phyloP scores from a whole-genome alignment of 1,284 basidiomycete genomes.

The Phylloboletellus chloephorus region DNA sequence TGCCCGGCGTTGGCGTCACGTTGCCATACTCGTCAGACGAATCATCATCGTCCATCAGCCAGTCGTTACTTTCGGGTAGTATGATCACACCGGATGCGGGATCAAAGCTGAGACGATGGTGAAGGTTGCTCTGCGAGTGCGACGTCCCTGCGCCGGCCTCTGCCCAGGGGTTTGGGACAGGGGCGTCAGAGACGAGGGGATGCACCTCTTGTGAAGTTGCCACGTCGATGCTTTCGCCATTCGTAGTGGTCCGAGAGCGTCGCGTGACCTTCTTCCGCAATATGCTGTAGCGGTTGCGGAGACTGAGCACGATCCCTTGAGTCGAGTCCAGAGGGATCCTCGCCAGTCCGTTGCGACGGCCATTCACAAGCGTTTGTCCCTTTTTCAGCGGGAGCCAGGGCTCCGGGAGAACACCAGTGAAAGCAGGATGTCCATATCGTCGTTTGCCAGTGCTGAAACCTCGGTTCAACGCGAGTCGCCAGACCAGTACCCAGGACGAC shows the following conservation, averaged over 20 bases:
- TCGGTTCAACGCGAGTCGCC: not conserved
- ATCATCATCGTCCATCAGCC: conserved; percentile 50
- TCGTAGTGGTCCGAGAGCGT: conserved; percentile 8
- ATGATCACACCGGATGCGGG: conserved; percentile 78
- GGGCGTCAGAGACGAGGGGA: conserved; percentile 16
- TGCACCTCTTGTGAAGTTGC: conserved; percentile 11
- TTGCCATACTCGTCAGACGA: conserved; percentile 31
- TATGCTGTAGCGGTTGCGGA: conserved; percentile 61
- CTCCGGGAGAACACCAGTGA: conserved; percentile 81
- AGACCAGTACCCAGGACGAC: conserved; percentile 20
- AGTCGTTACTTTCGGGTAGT: conserved; percentile 71
- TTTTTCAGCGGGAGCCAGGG: conserved; percentile 89
- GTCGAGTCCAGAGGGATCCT: conserved; percentile 38
- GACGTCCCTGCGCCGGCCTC: conserved; percentile 32
- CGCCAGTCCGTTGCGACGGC: conserved; percentile 32
- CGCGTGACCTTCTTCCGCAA: conserved; percentile 35
- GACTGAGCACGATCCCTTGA: conserved; percentile 68
- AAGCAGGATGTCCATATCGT: conserved; percentile 86
- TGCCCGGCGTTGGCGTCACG: conserved; percentile 18
- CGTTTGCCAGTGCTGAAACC: conserved; percentile 70
- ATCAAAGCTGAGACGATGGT: conserved; percentile 70
- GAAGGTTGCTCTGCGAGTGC: conserved; percentile 27
- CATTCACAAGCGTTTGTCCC: conserved; percentile 63
- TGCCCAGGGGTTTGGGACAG: conserved; percentile 50
- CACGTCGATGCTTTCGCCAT: conserved; percentile 13